Percentiles rank a stretch among this genome's conserved stretches.
phyloP scores from a whole-genome alignment of 345 rosid genomes.

The Aquilaria yunnanensis region DNA sequence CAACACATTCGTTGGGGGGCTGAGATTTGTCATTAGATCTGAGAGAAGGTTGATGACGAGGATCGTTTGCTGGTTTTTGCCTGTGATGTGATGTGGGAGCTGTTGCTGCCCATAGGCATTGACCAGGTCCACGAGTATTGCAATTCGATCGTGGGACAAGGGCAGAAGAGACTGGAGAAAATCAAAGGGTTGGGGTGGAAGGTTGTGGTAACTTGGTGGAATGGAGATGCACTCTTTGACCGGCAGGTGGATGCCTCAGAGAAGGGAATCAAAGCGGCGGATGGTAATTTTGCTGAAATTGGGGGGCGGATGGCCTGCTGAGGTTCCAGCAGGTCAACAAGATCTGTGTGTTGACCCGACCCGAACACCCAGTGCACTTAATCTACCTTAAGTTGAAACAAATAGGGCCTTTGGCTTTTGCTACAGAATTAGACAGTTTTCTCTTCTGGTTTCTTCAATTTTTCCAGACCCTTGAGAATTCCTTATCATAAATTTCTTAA shows the following conservation, averaged over 20 bases:
- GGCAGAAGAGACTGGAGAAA: constrained; percentile 22
- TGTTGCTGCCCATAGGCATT: constrained; percentile 46
- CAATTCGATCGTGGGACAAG: constrained; percentile 38
- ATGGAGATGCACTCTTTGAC: constrained; percentile 62
- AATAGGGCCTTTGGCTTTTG: too few relatives aligned
- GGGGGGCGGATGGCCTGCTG: too few relatives aligned
- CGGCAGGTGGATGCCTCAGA: constrained; percentile 49
- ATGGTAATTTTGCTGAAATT: too few relatives aligned
- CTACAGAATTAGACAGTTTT: too few relatives aligned
- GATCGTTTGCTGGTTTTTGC: constrained; percentile 37
- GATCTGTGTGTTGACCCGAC: too few relatives aligned
- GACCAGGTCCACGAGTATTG: constrained; percentile 71
- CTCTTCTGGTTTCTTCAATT: too few relatives aligned
- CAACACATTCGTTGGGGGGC: constrained; percentile 43
- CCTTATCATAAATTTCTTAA: too few relatives aligned
- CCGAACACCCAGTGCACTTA: too few relatives aligned
- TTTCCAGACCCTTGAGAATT: too few relatives aligned
- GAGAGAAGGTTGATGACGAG: constrained; percentile 45
- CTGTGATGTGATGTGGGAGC: constrained; percentile 53
- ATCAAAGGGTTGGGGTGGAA: constrained; percentile 42
- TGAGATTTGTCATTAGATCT: constrained; percentile 33
- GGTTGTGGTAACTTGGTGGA: constrained; percentile 32
- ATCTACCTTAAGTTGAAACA: too few relatives aligned
- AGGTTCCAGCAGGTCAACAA: too few relatives aligned
- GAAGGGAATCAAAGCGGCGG: constrained; percentile 41